phyloP scores from a whole-genome alignment of 805 yeast genomes.

The Saccharomycopsis olivae region DNA sequence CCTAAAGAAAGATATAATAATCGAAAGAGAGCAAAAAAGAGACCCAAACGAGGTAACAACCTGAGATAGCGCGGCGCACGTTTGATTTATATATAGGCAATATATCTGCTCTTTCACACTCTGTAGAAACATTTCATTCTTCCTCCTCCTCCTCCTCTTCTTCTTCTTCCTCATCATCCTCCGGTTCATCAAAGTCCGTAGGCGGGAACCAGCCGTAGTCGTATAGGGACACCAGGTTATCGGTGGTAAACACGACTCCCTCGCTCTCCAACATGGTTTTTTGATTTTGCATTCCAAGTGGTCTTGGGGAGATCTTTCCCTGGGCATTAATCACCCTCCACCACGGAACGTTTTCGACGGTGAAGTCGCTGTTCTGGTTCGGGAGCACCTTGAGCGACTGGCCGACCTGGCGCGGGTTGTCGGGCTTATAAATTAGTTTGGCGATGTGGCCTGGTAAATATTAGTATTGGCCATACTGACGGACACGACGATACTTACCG shows the following conservation, averaged over 20 bases:
- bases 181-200: constrained; percentile 26
- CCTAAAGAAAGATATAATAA: constrained; percentile 48
- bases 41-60: constrained; percentile 19
- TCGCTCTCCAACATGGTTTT: constrained; percentile 43
- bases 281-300: constrained; percentile 29
- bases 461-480: too few relatives aligned
- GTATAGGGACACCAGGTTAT: constrained; percentile 19
- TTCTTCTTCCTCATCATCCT: not conserved
- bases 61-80: not conserved
- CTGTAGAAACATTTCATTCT: not conserved
- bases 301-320: constrained; percentile 51
- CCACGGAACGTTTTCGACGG: constrained; percentile 49
- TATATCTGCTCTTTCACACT: not conserved
- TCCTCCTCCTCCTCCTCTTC: too few relatives aligned
- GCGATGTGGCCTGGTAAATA: constrained; percentile 49
- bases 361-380: not conserved
- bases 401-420: constrained; percentile 67
- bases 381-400: constrained; percentile 49
- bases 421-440: constrained; percentile 47
- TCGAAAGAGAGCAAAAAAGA: constrained; percentile 46
- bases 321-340: constrained; percentile 65
- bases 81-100: not conserved
- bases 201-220: constrained; percentile 64
- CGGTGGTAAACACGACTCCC: constrained; percentile 25
- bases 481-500: constrained; percentile 34